Evolutionary conservation across 2,329 filamentous ascomycete genomes (phyloP), one percentile per base, ranked within the genome.

Genomic region (Talaromyces sp.): DNA sequence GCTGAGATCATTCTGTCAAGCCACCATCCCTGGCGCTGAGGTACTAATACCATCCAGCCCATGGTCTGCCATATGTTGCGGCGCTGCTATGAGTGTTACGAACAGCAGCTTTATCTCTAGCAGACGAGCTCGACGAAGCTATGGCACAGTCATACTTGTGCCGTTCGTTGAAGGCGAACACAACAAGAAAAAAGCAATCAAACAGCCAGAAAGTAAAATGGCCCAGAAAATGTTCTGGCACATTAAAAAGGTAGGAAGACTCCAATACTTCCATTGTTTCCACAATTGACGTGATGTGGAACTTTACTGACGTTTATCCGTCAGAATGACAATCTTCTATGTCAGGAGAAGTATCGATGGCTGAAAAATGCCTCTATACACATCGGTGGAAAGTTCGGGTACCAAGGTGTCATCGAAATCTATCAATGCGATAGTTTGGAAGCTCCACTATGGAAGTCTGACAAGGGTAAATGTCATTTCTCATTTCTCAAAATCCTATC

Each of bases 201-300:
- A 43, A 27, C 40, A 49, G 15, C 45, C 61, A 19, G 29, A 47
- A 1, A 58, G 62, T 10, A 67, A 45, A n/a, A 58, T 58, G n/a
- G 62, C 49, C 19, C 19, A 43, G 7, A 67, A 65, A 6, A 65
- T 65, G 61, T 38, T 47, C 31, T 67, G 65, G 65, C 65, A 67
- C 13, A 53, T 64, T 2, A 67, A 58, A 22, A 65, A 34, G 27
- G 65, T 67, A 53, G n/a, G n/a, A n/a, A n/a, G n/a, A n/a, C n/a
- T n/a, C n/a, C n/a, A n/a, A n/a, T n/a, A n/a, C n/a, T n/a, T 2
- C 13, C 8, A 47, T 47, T 19, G 10, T 19, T 19, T 45, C 22
- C 17, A 22, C 40, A 19, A 27, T 22, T 11, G 4, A 11, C 3
- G 7, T 22, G 43, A 47, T n/a, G n/a, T 11, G 43, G 43, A 47